Evolutionary conservation across 257 asterid genomes (phyloP).

Genomic region (Pogostemon cablin): DNA sequence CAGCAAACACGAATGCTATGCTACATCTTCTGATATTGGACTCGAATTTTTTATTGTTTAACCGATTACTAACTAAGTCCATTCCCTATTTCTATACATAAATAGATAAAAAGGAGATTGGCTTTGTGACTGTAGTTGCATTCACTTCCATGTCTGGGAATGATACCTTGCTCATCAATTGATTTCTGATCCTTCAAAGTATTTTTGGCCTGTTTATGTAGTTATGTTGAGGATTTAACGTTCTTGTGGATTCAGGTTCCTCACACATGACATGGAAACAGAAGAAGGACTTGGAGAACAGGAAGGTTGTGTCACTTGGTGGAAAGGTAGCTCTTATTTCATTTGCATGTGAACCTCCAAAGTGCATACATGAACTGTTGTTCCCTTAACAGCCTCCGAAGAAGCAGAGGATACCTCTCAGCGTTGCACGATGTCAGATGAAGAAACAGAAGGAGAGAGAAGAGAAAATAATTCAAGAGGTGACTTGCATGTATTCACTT

Average conservation of each 20-base stretch:
- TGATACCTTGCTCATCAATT: background rate
- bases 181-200: background rate
- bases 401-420: constrained; percentile 84
- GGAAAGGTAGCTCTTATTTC: constrained; percentile 57
- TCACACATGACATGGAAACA: constrained; percentile 81
- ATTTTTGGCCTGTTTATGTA: background rate
- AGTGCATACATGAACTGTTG: background rate
- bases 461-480: constrained; percentile 68
- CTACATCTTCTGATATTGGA: background rate
- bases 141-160: background rate
- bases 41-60: background rate
- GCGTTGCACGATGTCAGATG: constrained; percentile 75
- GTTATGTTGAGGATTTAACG: constrained; percentile 13
- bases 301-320: constrained; percentile 63
- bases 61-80: background rate
- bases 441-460: constrained; percentile 89
- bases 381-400: constrained; percentile 59
- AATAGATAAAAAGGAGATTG: background rate
- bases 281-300: constrained; percentile 67
- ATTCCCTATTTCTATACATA: background rate
- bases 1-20: too few relatives aligned
- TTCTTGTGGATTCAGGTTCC: constrained; percentile 40
- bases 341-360: background rate
- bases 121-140: background rate
- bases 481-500: constrained; percentile 26